Conservation (phyloP, 2,329 filamentous ascomycete species). For the Colletotrichum endophyticum region DNA sequence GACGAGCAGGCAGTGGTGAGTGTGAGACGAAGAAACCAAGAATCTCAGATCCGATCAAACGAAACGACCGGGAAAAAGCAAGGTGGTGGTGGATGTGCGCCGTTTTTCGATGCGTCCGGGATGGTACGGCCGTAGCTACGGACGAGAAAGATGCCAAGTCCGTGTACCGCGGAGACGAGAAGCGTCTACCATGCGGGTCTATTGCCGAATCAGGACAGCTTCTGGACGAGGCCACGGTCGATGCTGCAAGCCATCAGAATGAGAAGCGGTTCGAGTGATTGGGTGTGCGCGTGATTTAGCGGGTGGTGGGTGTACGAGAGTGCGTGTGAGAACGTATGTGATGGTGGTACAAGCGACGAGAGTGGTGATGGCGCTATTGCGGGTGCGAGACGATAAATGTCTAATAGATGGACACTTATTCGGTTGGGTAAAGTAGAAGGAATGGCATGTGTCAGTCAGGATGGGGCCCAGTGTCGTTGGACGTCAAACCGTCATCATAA, state of each 20-base stretch:
- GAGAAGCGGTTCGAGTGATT: neutral
- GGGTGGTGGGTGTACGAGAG: neutral
- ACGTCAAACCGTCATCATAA: neutral
- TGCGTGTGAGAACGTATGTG: neutral
- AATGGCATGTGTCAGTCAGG: neutral
- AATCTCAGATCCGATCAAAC: neutral
- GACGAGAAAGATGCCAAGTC: neutral
- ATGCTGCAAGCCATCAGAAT: neutral
- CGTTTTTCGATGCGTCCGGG: neutral
- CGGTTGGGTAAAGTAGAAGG: neutral
- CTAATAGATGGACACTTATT: neutral
- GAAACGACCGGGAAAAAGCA: neutral
- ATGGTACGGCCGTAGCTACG: constrained; percentile 14
- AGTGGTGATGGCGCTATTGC: neutral
- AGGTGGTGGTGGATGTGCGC: neutral
- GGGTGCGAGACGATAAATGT: neutral
- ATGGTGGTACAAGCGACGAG: neutral
- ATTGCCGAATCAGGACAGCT: constrained; percentile 1
- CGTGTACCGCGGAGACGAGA: neutral
- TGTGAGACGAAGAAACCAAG: neutral
- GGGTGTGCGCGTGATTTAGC: neutral
- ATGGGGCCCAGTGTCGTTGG: neutral
- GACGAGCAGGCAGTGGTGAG: neutral
- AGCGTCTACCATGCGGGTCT: neutral
- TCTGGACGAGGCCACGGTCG: neutral